Conservation (phyloP, 768 basidiomycete species). For the Tricholoma hemisulphureum region DNA sequence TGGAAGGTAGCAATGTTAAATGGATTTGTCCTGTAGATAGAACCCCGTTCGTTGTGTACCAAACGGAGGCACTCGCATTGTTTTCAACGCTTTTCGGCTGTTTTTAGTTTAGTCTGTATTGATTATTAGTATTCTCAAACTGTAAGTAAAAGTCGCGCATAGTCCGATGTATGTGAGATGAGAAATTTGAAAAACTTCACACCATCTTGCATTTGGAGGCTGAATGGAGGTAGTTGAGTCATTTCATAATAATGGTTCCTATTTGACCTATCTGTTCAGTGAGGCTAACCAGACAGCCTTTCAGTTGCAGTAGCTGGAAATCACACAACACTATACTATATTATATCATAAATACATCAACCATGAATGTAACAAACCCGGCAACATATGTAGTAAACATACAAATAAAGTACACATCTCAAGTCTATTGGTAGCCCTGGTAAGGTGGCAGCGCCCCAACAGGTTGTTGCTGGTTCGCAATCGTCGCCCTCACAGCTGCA, state of each 20-base stretch:
- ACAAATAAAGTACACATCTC: neutral
- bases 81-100: neutral
- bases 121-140: neutral
- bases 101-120: neutral
- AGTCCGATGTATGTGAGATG: no score
- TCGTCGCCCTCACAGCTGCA: constrained; percentile 69
- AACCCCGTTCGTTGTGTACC: neutral
- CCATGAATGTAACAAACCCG: no score
- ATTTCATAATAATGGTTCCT: no score
- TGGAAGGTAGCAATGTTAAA: neutral
- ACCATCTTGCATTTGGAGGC: no score
- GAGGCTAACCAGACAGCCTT: no score
- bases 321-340: neutral
- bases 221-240: no score
- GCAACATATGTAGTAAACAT: neutral
- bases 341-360: neutral
- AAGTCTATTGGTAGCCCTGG: constrained; percentile 44
- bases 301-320: neutral
- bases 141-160: no score
- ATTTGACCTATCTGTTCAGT: no score
- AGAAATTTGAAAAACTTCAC: no score
- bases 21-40: neutral
- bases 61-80: neutral
- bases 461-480: constrained; percentile 36
- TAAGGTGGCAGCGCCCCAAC: constrained; percentile 42